Evolutionary conservation across 1,284 basidiomycete species (phyloP), one percentile per base, ranked within the genome.

Genomic region (Vanrija pseudolonga): DNA sequence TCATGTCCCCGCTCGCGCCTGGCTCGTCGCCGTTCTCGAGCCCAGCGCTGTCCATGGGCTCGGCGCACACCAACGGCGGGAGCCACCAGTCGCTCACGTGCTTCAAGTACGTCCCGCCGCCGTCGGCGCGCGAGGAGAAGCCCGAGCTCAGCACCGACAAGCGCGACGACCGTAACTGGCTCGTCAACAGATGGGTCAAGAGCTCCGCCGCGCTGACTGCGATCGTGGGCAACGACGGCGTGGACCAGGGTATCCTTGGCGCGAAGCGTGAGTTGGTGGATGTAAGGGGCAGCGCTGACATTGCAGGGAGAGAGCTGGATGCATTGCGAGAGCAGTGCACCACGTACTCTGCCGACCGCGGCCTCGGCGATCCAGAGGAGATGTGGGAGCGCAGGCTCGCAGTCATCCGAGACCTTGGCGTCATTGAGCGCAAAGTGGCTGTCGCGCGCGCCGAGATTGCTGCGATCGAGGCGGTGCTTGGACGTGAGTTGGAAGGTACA

Each of bases 321-420:
- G 46, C 24, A 6, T 18, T 61, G 2, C 49, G 53, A 6, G 40
- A 40, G 6, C 42, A 44, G 18, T 62, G 60, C 42, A 24, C 26
- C 8, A 20, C 26, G 4, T 58, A 52, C 22, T 20, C 47, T 12
- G 36, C 49, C 15, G 53, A 60, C 46, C 55, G 58, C 20, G 61
- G 59, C 11, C 44, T 60, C 3, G 61, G 61, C 23, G 51, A 63
- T 39, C 51, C 61, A 8, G 59, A 60, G 5, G 56, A 55, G n/a
- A 26, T 50, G 38, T 63, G 61, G 61, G 59, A 63, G 49, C 49
- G 41, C 15, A 47, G 61, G 14, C 28, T 60, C 20, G 48, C 36
- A 3, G 20, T 58, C 6, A 40, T 44, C 7, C 61, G 61, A 26
- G 51, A 60, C 6, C 46, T 60, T 5, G 61, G 61, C 18, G 38